phyloP scores from a whole-genome alignment of 805 yeast genomes.

The Martiniozyma abietophila region DNA sequence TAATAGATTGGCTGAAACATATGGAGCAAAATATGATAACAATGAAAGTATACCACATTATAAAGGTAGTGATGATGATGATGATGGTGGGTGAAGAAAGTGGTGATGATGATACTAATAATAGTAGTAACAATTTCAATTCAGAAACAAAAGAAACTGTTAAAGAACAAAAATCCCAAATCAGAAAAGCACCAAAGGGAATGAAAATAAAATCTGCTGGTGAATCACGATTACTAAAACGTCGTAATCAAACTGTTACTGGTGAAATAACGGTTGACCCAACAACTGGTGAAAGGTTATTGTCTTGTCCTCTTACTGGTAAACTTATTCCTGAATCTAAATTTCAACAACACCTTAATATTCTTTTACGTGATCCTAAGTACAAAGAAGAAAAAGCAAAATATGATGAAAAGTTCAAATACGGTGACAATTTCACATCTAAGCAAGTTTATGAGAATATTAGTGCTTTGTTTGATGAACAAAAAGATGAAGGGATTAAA shows the following conservation, averaged over 20 bases:
- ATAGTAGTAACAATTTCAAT: neutral
- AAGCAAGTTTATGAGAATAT: constrained; percentile 58
- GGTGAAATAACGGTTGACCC: constrained; percentile 8
- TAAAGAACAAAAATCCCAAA: constrained; percentile 3
- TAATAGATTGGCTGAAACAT: constrained; percentile 12
- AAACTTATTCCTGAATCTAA: constrained; percentile 58
- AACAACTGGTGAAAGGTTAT: constrained; percentile 23
- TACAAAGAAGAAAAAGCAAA: constrained; percentile 60
- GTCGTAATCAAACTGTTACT: constrained; percentile 9
- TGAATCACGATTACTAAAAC: constrained; percentile 42
- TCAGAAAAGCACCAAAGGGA: constrained; percentile 29
- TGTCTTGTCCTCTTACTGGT: constrained; percentile 76
- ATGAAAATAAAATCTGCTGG: constrained; percentile 68
- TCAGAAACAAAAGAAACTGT: neutral
- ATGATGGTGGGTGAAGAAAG: constrained; percentile 8
- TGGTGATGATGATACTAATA: constrained; percentile 3
- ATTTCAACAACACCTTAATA: constrained; percentile 63
- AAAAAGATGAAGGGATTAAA: constrained; percentile 18
- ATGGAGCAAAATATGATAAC: constrained; percentile 4
- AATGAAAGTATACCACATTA: constrained; percentile 1
- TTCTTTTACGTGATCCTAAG: constrained; percentile 66
- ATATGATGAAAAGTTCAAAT: constrained; percentile 47
- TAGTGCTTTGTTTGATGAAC: constrained; percentile 28
- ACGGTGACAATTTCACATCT: constrained; percentile 17
- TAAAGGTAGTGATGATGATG: constrained; percentile 1